Base-by-base conservation (phyloP, 192 early-diverging fungal species). In the Globomyces pollinis-pini region DNA sequence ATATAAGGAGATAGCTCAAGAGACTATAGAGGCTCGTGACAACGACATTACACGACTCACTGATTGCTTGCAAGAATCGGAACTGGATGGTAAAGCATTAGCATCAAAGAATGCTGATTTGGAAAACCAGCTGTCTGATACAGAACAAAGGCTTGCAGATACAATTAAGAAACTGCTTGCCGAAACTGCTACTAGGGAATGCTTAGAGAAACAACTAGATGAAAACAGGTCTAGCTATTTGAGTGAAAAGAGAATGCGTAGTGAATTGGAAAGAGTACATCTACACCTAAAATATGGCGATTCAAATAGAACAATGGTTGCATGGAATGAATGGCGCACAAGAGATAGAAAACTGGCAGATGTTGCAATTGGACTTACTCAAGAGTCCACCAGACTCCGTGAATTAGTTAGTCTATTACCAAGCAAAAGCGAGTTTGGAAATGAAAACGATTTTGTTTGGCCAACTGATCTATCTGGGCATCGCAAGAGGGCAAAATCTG, bases 201-300 rank as follows among this genome's bases (percentile, higher is more conserved):
- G 57, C 16, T 58, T 79, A 18, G 73, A 79, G 42, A 55, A 60
- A 3, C 60, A 70, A 33, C 55, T 71, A 3, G 59, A 75, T 41
- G 71, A 73, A n/a, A 66, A 71, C 39, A 60, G 73, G 9, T 54
- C 44, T 24, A 21, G 45, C 2, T 63, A 70, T 15, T 41, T 72
- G 52, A 43, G 67, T 5, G 78, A 80, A 62, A 65, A 70, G n/a
- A 57, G 68, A 44, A 60, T 76, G 15, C 42, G 77, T 26, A 45
- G 70, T 20, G 73, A 79, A 49, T 64, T 74, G 33, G 77, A 79
- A 57, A 62, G 73, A 7, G 63, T 74, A 65, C 66, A 72, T 41
- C 26, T 51, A 12, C 35, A 66, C 28, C 38, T 75, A 8, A 67
- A 75, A 33, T 61, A 64, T 24, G 44, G 50, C 2, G 64, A 65